These are phyloP conservation scores for Pisolithus sp. DNA, from an alignment of 768 basidiomycete genomes.

Conservation along the genomic window DNA sequence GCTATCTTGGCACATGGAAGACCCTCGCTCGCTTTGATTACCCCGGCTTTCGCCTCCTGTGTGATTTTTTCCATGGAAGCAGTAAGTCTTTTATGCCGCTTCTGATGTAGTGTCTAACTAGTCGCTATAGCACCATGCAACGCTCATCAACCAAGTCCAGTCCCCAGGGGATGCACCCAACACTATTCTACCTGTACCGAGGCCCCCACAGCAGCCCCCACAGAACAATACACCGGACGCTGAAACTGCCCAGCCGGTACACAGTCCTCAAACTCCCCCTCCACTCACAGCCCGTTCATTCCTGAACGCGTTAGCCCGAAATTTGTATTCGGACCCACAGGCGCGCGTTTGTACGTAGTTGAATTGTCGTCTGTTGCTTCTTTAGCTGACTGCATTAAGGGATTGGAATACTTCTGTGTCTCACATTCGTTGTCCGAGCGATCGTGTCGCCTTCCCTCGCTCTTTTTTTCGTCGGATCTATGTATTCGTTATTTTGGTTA, in stretches of 20 bases:
- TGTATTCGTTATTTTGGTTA: conserved; percentile 80
- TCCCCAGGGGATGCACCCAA: conserved; percentile 55
- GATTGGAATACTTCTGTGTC: conserved; percentile 58
- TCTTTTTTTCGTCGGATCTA: conserved; percentile 54
- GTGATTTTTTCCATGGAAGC: conserved; percentile 78
- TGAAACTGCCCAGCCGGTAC: conserved; percentile 8
- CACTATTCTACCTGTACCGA: conserved; percentile 19
- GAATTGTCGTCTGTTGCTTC: not conserved
- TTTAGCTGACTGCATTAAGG: conserved; percentile 34
- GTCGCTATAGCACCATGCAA: conserved; percentile 66
- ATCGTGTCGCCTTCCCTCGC: conserved; percentile 62
- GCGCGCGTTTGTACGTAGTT: conserved; percentile 58
- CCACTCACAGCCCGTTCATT: conserved; percentile 22
- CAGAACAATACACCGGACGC: conserved; percentile 7
- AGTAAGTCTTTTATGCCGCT: conserved; percentile 38
- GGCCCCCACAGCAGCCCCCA: not conserved
- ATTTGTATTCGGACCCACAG: conserved; percentile 63
- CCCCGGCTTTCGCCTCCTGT: conserved; percentile 79
- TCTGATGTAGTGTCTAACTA: not conserved
- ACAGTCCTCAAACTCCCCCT: conserved; percentile 16
- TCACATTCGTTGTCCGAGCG: conserved; percentile 69
- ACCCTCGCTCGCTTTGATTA: conserved; percentile 73
- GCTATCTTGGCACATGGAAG: conserved; percentile 80
- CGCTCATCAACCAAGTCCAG: conserved; percentile 78
- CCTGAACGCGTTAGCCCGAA: conserved; percentile 47